Percentiles rank a stretch among this genome's conserved stretches.
Conservation (phyloP, 345 rosid species). For the Populus ilicifolia region DNA sequence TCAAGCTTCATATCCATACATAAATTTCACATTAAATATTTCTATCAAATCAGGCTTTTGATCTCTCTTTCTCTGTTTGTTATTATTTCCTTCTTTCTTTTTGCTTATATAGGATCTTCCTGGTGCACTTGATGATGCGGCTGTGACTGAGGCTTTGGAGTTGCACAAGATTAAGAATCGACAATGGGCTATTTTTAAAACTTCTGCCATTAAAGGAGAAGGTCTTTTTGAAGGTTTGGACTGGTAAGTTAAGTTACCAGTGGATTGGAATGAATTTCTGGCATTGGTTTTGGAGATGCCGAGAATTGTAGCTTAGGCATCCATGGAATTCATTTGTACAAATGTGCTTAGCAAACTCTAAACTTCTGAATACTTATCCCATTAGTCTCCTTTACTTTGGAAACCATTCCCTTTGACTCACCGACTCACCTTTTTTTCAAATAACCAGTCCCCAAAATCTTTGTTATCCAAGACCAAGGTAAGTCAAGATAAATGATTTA, state of each 20-base stretch:
- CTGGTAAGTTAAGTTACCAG: slow-evolving; percentile 15
- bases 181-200: slow-evolving; percentile 31
- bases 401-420: neutral
- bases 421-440: neutral
- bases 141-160: slow-evolving; percentile 27
- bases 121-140: slow-evolving; percentile 26
- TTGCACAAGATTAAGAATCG: slow-evolving; percentile 26
- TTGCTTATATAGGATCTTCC: slow-evolving; percentile 13
- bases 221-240: slow-evolving; percentile 29
- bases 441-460: neutral
- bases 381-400: neutral
- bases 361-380: neutral
- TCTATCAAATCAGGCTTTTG: neutral
- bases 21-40: neutral
- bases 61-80: neutral
- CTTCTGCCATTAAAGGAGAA: slow-evolving; percentile 28
- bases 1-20: neutral
- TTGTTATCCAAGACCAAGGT: neutral
- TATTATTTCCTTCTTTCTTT: neutral
- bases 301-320: neutral
- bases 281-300: neutral
- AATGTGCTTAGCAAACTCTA: no score
- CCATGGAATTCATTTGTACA: neutral
- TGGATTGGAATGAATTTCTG: neutral
- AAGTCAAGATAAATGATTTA: neutral